Evolutionary conservation across 1,284 basidiomycete genomes (phyloP).

Genomic region (Rhodotorula sp.): DNA sequence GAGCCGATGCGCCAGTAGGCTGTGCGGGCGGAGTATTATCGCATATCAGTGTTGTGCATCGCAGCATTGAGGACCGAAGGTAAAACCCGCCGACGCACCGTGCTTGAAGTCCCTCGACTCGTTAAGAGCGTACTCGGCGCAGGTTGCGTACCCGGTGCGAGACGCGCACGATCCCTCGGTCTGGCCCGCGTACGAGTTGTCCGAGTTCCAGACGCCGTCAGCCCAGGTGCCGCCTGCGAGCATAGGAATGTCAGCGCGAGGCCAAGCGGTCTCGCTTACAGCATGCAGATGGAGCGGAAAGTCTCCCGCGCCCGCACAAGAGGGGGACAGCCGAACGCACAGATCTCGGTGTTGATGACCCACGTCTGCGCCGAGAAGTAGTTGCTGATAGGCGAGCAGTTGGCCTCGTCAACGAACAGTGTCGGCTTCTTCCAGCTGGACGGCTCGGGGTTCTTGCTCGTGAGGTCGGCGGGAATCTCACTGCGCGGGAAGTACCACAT

Average conservation of each 20-base stretch:
- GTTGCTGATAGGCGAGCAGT: conserved; percentile 19
- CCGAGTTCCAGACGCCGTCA: conserved; percentile 9
- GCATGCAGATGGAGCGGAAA: too few species aligned
- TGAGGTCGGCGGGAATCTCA: conserved; percentile 20
- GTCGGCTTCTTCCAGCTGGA: conserved; percentile 21
- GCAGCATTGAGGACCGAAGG: too few species aligned
- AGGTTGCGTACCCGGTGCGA: conserved; percentile 12
- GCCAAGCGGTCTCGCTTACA: too few species aligned
- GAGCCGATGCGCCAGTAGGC: conserved; percentile 12
- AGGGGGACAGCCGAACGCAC: too few species aligned
- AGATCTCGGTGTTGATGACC: conserved; percentile 20
- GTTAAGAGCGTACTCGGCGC: conserved; percentile 15
- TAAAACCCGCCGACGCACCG: background rate
- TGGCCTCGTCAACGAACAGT: conserved; percentile 9
- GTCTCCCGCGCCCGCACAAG: too few species aligned
- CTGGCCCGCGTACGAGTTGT: conserved; percentile 26
- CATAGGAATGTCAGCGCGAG: too few species aligned
- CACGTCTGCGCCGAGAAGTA: conserved; percentile 32
- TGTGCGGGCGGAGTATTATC: too few species aligned
- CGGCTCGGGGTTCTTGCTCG: conserved; percentile 24
- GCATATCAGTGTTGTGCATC: too few species aligned
- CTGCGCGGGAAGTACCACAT: conserved; percentile 32
- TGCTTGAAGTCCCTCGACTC: conserved; percentile 18
- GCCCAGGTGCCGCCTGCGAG: conserved; percentile 16
- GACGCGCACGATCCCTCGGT: background rate